A percentile compares a stretch with the other conserved stretches of the same genome.
Conservation (phyloP, 768 basidiomycete genomes). For the Serendipita sp. region DNA sequence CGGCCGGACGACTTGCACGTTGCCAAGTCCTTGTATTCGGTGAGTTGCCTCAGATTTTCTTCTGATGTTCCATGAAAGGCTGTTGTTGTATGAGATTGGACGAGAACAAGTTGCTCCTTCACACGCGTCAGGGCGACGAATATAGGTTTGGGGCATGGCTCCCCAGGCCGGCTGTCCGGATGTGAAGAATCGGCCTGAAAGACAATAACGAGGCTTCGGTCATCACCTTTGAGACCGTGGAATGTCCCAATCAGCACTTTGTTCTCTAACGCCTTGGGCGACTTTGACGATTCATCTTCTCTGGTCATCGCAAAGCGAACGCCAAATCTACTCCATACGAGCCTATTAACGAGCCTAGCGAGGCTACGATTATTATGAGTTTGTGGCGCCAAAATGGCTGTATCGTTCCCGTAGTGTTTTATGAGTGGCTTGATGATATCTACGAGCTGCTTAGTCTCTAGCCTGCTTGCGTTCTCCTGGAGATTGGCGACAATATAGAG, state of each 20-base stretch:
- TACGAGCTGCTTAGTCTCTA: not conserved
- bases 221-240: conserved; percentile 5
- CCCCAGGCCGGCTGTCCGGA: not conserved
- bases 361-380: not conserved
- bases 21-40: not conserved
- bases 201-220: not conserved
- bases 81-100: not conserved
- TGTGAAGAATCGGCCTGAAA: conserved; percentile 5
- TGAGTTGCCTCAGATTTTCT: not conserved
- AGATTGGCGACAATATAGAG: not conserved
- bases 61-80: not conserved
- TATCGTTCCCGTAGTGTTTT: not conserved
- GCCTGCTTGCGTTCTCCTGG: not conserved
- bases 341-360: not conserved
- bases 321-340: not conserved
- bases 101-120: conserved; percentile 4
- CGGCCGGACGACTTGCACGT: not conserved
- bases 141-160: not conserved
- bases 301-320: not conserved
- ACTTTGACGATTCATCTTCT: not conserved
- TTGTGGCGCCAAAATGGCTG: not conserved
- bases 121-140: conserved; percentile 8
- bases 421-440: not conserved
- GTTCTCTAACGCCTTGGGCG: not conserved
- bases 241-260: conserved; percentile 1